Base-by-base conservation (phyloP, 164 flowering plant genomes). In the Piper betle region DNA sequence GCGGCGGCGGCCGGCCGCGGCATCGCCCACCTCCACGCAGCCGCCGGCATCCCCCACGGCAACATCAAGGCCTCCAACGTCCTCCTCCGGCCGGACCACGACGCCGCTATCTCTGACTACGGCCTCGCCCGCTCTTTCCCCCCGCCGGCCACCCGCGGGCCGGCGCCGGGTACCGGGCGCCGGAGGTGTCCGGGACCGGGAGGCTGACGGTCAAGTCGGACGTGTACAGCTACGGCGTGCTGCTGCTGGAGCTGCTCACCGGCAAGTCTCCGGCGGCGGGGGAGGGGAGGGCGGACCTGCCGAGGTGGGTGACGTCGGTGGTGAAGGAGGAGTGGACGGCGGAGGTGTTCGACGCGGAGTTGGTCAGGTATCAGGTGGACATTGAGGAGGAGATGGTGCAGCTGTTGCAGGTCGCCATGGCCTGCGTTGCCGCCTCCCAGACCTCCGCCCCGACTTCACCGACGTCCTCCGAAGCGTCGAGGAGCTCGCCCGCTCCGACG, bases 251-350 rank as follows among this genome's bases (percentile, higher is more conserved):
- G 73, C 77, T 93, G 4, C 57, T 93, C 20, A 93, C 99, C 0
- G 99, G 99, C 3, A 93, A 90, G 60, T 80, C 99, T 3, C 97
- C 99, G 0, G 85, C 94, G 43, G 58, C 88, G 43, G 96, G 96
- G 0, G 99, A 90, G 40, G 58, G 88, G 43, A 94, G 96, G 0
- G 99, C 91, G 17, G 97, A 93, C 67, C 76, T 93, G 40, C 99
- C 99, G 0, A 61, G 99, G 68, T 93, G 99, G 99, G 99, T 93
- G 17, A 95, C 88, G 69, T 88, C 96, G 11, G 99, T 93, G 42
- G 99, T 92, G 2, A 63, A 96, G 13, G 98, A 92, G 72, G 98
- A 92, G 68, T 92, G 98, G 98, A 92, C 98, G 17, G 96, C 97
- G 3, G 98, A 92, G 79, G 98, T 92, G 6, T 92, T 92, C 64